A percentile compares a stretch with the other conserved stretches of the same genome.
Evolutionary conservation across 2,329 filamentous ascomycete genomes (phyloP).

Genomic region (Fusarium subtropicale): DNA sequence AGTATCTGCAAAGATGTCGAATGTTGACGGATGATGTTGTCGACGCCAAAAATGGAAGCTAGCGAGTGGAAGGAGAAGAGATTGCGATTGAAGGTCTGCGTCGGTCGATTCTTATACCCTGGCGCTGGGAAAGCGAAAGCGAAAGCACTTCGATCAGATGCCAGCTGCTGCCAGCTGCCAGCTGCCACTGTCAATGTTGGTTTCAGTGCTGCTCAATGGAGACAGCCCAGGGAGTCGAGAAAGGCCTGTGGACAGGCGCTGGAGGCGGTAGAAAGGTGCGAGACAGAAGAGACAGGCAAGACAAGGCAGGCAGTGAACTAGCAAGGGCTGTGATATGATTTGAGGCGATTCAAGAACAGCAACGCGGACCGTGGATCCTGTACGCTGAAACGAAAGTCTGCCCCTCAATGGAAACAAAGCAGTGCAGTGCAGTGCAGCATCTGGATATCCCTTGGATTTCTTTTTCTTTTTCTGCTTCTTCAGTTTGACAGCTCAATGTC

Average conservation of each 20-base stretch:
- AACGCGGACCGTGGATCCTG: conserved; percentile 38
- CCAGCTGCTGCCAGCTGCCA: not conserved
- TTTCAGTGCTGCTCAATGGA: conserved; percentile 21
- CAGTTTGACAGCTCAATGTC: conserved; percentile 31
- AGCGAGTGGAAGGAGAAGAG: conserved; percentile 30
- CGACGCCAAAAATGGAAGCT: conserved; percentile 13
- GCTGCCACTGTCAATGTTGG: not conserved
- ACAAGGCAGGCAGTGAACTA: conserved; percentile 19
- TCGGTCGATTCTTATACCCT: conserved; percentile 45
- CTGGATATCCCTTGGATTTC: not conserved
- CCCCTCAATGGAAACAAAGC: conserved; percentile 31
- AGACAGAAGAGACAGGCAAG: conserved; percentile 16
- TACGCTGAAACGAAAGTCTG: conserved; percentile 35
- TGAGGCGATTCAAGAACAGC: conserved; percentile 28
- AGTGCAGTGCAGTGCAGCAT: conserved; percentile 12
- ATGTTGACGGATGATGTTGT: not conserved
- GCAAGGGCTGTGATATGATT: conserved; percentile 32
- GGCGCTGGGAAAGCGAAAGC: not conserved
- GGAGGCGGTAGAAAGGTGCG: conserved; percentile 16
- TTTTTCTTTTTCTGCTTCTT: conserved; percentile 1
- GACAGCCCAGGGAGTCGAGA: conserved; percentile 14
- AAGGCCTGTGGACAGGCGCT: conserved; percentile 22
- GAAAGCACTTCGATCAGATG: conserved; percentile 2
- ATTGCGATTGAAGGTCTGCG: conserved; percentile 31
- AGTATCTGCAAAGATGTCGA: conserved; percentile 5